These are phyloP conservation scores for Neopestalotiopsis clavispora DNA, from an alignment of 2,329 filamentous ascomycete species.

Conservation along the genomic window DNA sequence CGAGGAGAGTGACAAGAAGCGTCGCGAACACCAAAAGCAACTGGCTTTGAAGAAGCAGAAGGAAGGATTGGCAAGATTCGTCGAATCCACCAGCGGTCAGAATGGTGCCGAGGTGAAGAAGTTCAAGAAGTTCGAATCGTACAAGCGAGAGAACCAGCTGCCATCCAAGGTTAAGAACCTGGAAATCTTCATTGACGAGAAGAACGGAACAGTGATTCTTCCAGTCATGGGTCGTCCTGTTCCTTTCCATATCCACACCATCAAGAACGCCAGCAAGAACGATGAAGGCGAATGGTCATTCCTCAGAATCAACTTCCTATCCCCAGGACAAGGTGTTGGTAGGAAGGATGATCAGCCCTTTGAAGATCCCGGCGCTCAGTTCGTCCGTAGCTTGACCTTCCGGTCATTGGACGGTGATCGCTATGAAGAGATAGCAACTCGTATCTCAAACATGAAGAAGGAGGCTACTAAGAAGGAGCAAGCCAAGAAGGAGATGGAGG, in stretches of 20 bases:
- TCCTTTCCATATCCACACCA: constrained; percentile 95
- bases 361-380: constrained; percentile 94
- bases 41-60: constrained; percentile 85
- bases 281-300: constrained; percentile 95
- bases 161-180: constrained; percentile 83
- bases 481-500: constrained; percentile 99
- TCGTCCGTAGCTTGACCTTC: constrained; percentile 94
- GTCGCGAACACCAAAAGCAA: constrained; percentile 92
- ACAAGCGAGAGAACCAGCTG: constrained; percentile 96
- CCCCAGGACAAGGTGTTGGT: constrained; percentile 94
- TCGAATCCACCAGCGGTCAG: constrained; percentile 81
- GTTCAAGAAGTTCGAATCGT: constrained; percentile 98
- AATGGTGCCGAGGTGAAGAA: constrained; percentile 96
- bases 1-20: constrained; percentile 85
- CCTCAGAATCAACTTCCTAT: constrained; percentile 95
- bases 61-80: constrained; percentile 83
- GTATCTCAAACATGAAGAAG: constrained; percentile 96
- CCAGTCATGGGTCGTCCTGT: constrained; percentile 98
- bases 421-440: constrained; percentile 87
- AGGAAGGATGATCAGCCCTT: constrained; percentile 98
- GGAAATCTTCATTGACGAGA: constrained; percentile 87
- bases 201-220: constrained; percentile 87
- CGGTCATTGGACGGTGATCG: constrained; percentile 87
- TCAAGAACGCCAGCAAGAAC: constrained; percentile 98
- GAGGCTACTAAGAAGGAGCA: constrained; percentile 90